Percentiles rank a stretch among this genome's conserved stretches.
phyloP scores from a whole-genome alignment of 768 basidiomycete genomes.

The Collybiopsis confluens region DNA sequence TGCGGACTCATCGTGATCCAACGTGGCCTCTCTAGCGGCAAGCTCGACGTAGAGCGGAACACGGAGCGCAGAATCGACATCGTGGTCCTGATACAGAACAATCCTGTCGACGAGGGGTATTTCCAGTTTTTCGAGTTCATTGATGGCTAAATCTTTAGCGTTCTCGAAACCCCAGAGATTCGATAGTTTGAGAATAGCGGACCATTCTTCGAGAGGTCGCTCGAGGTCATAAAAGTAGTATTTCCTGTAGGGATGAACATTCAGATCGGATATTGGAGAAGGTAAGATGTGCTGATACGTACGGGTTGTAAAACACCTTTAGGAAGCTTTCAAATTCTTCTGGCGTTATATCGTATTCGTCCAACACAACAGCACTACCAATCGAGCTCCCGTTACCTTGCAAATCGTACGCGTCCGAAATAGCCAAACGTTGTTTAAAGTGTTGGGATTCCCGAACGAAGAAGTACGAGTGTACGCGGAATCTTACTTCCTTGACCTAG shows the following conservation, averaged over 20 bases:
- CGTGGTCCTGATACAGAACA: slow-evolving; percentile 47
- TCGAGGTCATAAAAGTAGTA: slow-evolving; percentile 28
- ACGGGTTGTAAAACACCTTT: slow-evolving; percentile 66
- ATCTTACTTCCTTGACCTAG: slow-evolving; percentile 44
- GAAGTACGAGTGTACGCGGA: slow-evolving; percentile 50
- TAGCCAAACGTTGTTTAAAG: slow-evolving; percentile 32
- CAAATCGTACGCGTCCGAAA: slow-evolving; percentile 20
- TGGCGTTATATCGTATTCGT: slow-evolving; percentile 30
- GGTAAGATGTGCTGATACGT: slow-evolving; percentile 15
- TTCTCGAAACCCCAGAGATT: slow-evolving; percentile 36
- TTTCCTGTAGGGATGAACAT: slow-evolving; percentile 18
- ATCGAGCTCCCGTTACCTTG: slow-evolving; percentile 28
- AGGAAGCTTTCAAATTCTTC: slow-evolving; percentile 52
- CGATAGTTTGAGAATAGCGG: slow-evolving; percentile 33
- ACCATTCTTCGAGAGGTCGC: slow-evolving; percentile 31
- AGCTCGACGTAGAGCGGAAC: slow-evolving; percentile 49
- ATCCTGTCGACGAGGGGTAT: slow-evolving; percentile 25
- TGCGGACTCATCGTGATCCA: slow-evolving; percentile 49
- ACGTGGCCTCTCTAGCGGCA: slow-evolving; percentile 45
- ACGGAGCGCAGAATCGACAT: slow-evolving; percentile 44
- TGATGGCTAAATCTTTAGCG: slow-evolving; percentile 33
- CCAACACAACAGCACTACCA: slow-evolving; percentile 32
- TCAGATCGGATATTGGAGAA: neutral
- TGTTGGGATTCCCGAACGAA: slow-evolving; percentile 46
- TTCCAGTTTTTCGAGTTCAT: slow-evolving; percentile 29